phyloP scores from a whole-genome alignment of 2,329 filamentous ascomycete species.

The Harringtonia lauricola region DNA sequence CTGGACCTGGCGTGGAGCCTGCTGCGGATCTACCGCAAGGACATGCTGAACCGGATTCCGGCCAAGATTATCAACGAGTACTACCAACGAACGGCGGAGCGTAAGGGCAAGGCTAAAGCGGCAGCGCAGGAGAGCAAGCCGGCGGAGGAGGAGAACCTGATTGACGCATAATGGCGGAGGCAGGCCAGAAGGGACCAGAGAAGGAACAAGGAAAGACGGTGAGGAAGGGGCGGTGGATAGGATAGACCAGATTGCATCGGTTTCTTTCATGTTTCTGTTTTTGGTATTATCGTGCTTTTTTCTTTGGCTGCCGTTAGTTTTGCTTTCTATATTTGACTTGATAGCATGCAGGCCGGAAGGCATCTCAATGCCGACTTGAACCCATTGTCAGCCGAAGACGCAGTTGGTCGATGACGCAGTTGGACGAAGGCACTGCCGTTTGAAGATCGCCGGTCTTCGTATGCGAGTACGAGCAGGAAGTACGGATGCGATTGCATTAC shows the following conservation, averaged over 20 bases:
- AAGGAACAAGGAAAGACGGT: too few relatives aligned
- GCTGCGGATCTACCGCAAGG: conserved; percentile 95
- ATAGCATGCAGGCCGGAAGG: too few relatives aligned
- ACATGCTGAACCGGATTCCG: conserved; percentile 89
- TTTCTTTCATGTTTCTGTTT: neutral
- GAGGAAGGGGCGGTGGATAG: neutral
- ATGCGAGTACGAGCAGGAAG: neutral
- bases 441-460: too few relatives aligned
- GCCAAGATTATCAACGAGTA: conserved; percentile 74
- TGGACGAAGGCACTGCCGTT: too few relatives aligned
- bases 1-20: conserved; percentile 94
- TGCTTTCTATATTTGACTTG: neutral
- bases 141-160: conserved; percentile 24
- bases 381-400: neutral
- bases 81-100: conserved; percentile 57
- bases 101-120: conserved; percentile 52
- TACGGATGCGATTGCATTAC: neutral
- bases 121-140: conserved; percentile 28
- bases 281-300: neutral
- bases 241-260: neutral
- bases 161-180: conserved; percentile 18
- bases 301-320: neutral
- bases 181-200: neutral
- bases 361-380: too few relatives aligned
- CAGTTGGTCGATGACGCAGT: too few relatives aligned